A percentile compares a stretch with the other conserved stretches of the same genome.
phyloP scores from a whole-genome alignment of 2,329 filamentous ascomycete species.

The Hypoxylon sp. region DNA sequence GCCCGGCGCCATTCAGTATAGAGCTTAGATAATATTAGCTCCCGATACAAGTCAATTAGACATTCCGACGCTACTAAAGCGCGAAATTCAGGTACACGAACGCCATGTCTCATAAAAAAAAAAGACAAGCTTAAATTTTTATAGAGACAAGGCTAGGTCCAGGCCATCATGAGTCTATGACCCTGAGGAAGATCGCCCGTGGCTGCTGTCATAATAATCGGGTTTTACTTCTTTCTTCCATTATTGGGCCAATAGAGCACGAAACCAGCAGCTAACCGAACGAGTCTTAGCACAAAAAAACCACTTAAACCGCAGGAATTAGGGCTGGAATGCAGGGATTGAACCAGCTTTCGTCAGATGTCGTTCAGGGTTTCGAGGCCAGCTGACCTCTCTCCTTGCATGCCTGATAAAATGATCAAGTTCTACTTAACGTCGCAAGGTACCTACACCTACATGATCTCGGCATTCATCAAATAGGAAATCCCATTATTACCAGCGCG shows the following conservation, averaged over 20 bases:
- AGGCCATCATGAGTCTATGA: conserved; percentile 17
- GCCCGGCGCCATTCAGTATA: conserved; percentile 24
- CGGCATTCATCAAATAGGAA: conserved; percentile 35
- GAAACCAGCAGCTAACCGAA: conserved; percentile 38
- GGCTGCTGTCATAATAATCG: conserved; percentile 36
- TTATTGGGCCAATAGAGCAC: conserved; percentile 40
- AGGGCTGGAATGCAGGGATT: conserved; percentile 50
- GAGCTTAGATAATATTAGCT: conserved; percentile 29
- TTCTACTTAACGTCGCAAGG: conserved; percentile 31
- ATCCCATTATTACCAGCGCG: conserved; percentile 28
- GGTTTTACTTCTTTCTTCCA: conserved; percentile 34
- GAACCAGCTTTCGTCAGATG: conserved; percentile 41
- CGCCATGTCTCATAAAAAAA: conserved; percentile 37
- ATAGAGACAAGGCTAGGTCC: conserved; percentile 7
- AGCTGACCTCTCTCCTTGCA: conserved; percentile 49
- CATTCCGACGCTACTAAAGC: conserved; percentile 21
- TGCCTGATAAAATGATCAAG: conserved; percentile 40
- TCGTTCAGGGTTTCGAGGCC: conserved; percentile 47
- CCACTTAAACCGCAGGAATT: conserved; percentile 39
- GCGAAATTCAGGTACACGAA: conserved; percentile 30
- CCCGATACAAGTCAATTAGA: conserved; percentile 33
- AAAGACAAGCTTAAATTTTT: conserved; percentile 7
- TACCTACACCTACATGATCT: conserved; percentile 19
- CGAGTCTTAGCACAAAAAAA: conserved; percentile 33
- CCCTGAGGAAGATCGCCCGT: conserved; percentile 36